phyloP scores from a whole-genome alignment of 768 basidiomycete genomes.

The Suillus americanus region DNA sequence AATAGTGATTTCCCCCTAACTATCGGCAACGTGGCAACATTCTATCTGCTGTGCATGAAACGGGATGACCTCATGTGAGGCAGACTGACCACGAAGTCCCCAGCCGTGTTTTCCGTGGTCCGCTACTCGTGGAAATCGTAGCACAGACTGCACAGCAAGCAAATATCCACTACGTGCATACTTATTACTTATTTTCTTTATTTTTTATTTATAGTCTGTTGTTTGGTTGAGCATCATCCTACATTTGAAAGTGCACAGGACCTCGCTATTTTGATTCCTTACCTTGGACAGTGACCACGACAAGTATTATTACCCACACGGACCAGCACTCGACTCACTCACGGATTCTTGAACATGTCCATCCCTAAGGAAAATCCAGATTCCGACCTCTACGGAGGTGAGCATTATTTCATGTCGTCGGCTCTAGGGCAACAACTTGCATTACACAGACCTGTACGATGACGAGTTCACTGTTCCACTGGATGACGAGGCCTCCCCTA shows the following conservation, averaged over 20 bases:
- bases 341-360: constrained; percentile 28
- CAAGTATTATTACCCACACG: constrained; percentile 20
- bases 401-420: constrained; percentile 14
- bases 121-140: too few species aligned
- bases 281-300: constrained; percentile 4
- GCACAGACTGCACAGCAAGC: too few species aligned
- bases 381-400: constrained; percentile 49
- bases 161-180: too few species aligned
- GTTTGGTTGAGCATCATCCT: constrained; percentile 3
- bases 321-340: background rate
- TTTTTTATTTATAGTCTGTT: background rate
- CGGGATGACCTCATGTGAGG: background rate
- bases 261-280: constrained; percentile 1
- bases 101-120: background rate
- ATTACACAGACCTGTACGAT: constrained; percentile 51
- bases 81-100: background rate
- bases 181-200: background rate
- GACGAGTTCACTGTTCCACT: constrained; percentile 37
- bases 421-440: constrained; percentile 6
- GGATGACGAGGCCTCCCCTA: constrained; percentile 31
- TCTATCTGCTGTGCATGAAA: background rate
- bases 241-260: constrained; percentile 5
- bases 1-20: background rate
- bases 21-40: background rate
- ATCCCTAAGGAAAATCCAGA: constrained; percentile 30